Evolutionary conservation across 768 basidiomycete genomes (phyloP), one percentile per base, ranked within the genome.

Genomic region (Termitomyces sp.): DNA sequence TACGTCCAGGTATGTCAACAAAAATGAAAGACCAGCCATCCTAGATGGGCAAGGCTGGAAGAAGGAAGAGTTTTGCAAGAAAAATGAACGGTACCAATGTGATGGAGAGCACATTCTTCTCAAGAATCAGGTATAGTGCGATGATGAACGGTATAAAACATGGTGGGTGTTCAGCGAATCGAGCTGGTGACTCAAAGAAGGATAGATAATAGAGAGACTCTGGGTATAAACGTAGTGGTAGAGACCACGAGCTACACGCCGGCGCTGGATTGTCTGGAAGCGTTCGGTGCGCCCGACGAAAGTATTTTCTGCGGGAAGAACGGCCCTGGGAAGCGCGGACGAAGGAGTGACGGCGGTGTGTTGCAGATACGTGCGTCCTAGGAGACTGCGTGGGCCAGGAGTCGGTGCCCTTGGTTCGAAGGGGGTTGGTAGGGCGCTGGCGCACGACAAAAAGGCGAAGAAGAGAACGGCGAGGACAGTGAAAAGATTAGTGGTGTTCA

Each of bases 351-450:
- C 35, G 57, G 46, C 16, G 55, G 50, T 36, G 20, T 64, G 66
- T 58, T 22, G 68, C 57, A 60, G 54, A 59, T 68, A 72, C 6
- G 62, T 45, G 8, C 62, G 65, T 12, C 69, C 70, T 7, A 70
- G 63, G 36, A 72, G 67, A 56, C 67, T 70, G 54, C 66, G 62
- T 28, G 61, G 69, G 53, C 16, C 64, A 33, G 63, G 24, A 33
- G 36, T 44, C 13, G 45, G 22, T 8, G 39, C 46, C 40, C 3
- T 48, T 16, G 45, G 7, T 32, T 60, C 56, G 9, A 58, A 13
- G n/a, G 45, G 49, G 75, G 12, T 67, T 69, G 81, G 46, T 65
- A 71, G 53, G 73, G 81, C 63, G 70, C 63, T 52, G 71, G 76
- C 48, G 75, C 75, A 36, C 63, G 73, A 22, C 74, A 79, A 38